Evolutionary conservation across 139 green algal genomes (phyloP), one percentile per base, ranked within the genome.

Genomic region (Medakamo hakoo): DNA sequence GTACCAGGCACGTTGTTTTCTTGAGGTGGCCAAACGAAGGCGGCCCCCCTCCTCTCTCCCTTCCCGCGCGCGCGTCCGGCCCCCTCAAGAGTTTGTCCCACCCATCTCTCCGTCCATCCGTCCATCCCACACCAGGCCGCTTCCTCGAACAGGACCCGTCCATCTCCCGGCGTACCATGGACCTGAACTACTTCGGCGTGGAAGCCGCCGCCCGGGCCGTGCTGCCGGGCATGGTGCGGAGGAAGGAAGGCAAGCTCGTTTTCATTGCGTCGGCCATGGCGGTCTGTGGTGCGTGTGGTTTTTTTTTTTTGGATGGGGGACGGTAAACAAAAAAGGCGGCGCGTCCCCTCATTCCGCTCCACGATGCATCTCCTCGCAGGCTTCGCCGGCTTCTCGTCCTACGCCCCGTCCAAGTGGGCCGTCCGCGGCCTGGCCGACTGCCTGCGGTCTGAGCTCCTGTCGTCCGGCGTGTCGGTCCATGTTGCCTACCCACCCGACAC

Each of bases 401-500:
- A 95, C 66, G 73, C 74, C 3, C 77, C 84, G 24, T 82, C 74
- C 65, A 95, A 95, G 75, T 89, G 79, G 71, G 88, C 88, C 9
- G 63, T 95, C 22, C 73, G 83, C 25, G 85, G 86, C 0, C 74
- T 95, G 57, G 82, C 80, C 48, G 88, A 95, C 65, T 83, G 71
- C 60, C 68, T 95, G 28, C 64, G 83, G 0, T 93, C 90, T 61
- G 86, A 94, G 80, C 68, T 88, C 0, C 68, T 78, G 60, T 80
- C 78, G 48, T 86, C 73, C 9, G 67, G 72, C 1, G 86, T 95
- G 19, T 58, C 30, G 0, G 49, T 94, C 3, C 84, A 70, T 22
- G 74, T 95, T 19, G 79, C 72, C 0, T 89, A 84, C 68, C 88
- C 88, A 3, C 79, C 85, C 3, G 86, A 95, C 80, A 93, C 81